Evolutionary conservation across 441 rosid genomes (phyloP).

Genomic region (Erodium chrysanthum): DNA sequence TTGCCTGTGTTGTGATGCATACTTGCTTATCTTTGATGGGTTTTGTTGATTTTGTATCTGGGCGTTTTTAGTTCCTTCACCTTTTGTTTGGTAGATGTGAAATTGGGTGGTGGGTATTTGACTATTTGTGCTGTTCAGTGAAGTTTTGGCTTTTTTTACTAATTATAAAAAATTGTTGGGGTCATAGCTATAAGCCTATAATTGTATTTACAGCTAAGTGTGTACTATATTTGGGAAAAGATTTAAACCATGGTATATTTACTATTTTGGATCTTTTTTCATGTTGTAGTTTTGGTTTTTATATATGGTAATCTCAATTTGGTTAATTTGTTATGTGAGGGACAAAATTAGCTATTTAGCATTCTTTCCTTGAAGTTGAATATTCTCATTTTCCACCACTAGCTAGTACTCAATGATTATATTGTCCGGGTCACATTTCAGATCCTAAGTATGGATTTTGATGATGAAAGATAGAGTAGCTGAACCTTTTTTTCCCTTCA

Average conservation of each 20-base stretch:
- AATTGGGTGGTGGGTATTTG: not conserved
- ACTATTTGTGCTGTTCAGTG: not conserved
- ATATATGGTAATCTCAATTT: not conserved
- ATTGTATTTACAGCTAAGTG: not conserved
- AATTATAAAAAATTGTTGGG: not conserved
- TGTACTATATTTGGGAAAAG: not conserved
- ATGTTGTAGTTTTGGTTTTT: not conserved
- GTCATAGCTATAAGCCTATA: not conserved
- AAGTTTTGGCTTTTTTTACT: not conserved
- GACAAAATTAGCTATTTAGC: not conserved
- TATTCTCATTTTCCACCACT: not conserved
- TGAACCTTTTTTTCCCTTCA: not conserved
- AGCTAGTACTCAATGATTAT: not conserved
- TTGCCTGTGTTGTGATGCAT: not conserved
- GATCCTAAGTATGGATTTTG: not conserved
- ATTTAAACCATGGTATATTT: not conserved
- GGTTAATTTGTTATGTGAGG: not conserved
- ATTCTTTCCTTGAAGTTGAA: not conserved
- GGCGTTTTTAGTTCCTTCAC: not conserved
- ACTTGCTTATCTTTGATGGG: not conserved
- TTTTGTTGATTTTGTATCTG: not conserved
- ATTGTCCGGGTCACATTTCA: too few relatives aligned
- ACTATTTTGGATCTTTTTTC: not conserved
- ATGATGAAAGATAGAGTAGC: not conserved
- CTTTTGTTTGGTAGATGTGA: not conserved